Percentiles rank a stretch among this genome's conserved stretches.
phyloP scores from a whole-genome alignment of 345 rosid genomes.

The Rhodomyrtus tomentosa region DNA sequence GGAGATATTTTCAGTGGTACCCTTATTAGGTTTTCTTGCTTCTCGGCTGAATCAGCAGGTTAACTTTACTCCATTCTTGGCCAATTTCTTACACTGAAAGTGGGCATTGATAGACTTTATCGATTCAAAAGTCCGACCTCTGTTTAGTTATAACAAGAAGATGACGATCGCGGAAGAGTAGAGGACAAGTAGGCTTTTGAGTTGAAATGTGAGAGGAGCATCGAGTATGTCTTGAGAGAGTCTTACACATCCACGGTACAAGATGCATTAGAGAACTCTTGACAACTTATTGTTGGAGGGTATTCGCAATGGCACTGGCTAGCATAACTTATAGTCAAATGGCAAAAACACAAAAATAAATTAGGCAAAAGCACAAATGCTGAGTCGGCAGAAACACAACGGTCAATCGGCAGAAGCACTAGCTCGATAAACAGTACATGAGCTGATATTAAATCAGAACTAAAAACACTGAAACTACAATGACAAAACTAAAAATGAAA shows the following conservation, averaged over 20 bases:
- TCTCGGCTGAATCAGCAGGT: neutral
- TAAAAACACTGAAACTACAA: too few relatives aligned
- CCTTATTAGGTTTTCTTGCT: neutral
- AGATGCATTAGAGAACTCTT: neutral
- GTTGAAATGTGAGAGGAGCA: neutral
- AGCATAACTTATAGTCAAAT: too few relatives aligned
- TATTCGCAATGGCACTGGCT: too few relatives aligned
- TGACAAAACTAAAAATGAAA: too few relatives aligned
- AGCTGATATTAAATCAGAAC: too few relatives aligned
- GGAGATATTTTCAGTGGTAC: neutral
- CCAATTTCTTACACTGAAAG: neutral
- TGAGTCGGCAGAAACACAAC: too few relatives aligned
- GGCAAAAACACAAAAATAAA: too few relatives aligned
- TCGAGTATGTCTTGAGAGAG: neutral
- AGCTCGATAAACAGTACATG: too few relatives aligned
- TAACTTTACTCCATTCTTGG: neutral
- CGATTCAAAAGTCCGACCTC: neutral
- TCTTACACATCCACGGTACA: neutral
- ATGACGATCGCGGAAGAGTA: neutral
- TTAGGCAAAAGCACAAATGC: too few relatives aligned
- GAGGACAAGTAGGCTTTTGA: neutral
- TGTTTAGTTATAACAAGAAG: neutral
- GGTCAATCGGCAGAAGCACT: too few relatives aligned
- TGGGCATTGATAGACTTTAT: neutral
- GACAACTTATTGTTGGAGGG: too few relatives aligned